Base-by-base conservation (phyloP, 176 grass and related monocot genomes). In the Oryza longistaminata region DNA sequence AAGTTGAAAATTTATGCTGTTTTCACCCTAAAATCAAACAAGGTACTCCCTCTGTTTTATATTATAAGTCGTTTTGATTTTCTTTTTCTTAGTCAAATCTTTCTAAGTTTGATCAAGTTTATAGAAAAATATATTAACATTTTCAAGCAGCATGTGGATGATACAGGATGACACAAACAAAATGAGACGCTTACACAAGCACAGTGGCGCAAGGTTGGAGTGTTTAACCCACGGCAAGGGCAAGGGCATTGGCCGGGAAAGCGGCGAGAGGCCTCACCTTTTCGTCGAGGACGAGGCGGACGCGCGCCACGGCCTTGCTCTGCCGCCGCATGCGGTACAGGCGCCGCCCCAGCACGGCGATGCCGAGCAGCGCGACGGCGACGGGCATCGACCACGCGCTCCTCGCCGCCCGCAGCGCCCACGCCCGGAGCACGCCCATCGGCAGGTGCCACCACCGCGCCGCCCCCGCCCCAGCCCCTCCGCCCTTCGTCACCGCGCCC, bases 381-480 rank as follows among this genome's bases (percentile, higher is more conserved):
- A 94, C 68, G 7, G 91, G 91, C 85, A 99, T 68, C 13, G 93
- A 94, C 93, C 96, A 99, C 53, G 82, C 75, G 70, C 90, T 92
- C 87, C 84, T 89, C 42, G 86, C 85, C 10, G 58, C 92, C 50
- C 91, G 88, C 52, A 85, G 78, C 78, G 67, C 80, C 86, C 74
- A 96, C 70, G 96, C 83, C 6, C 85, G 87, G 68, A 99, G 77
- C 60, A 95, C 46, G 75, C 92, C 88, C 69, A 96, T 77, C 58
- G 93, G 82, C 49, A 94, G 62, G 82, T 86, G 96, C 96, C 96
- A 96, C 96, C 96, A 97, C 49, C 27, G 85, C 43, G 72, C 71
- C 46, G 13, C 13, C 49, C 73, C 70, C 84, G 70, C 68, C 85
- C 80, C 37, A 8, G 48, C 3, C 46, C 48, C 48, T 74, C 70